phyloP scores from a whole-genome alignment of 73 alveolate species.

The Symbiodinium pilosum region DNA sequence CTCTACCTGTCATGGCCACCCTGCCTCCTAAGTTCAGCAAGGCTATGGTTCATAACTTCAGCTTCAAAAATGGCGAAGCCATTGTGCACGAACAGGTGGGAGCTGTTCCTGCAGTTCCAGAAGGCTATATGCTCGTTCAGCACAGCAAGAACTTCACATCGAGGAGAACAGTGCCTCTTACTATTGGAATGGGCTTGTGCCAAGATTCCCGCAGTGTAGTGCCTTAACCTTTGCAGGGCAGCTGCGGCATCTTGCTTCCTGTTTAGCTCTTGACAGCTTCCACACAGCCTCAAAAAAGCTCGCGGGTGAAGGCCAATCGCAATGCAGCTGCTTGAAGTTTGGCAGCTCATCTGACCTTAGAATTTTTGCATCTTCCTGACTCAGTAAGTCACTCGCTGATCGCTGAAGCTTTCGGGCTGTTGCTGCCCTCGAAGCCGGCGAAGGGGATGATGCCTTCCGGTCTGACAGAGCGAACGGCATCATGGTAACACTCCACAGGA shows the following conservation, averaged over 20 bases:
- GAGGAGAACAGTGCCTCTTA: too few species aligned
- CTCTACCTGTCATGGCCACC: too few species aligned
- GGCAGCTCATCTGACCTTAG: too few species aligned
- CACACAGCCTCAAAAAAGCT: slow-evolving; percentile 47
- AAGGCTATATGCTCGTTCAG: too few species aligned
- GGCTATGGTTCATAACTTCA: background rate
- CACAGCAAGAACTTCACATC: too few species aligned
- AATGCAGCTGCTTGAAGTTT: background rate
- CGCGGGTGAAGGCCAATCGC: slow-evolving; percentile 46
- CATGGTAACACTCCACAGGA: too few species aligned
- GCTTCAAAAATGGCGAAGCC: slow-evolving; percentile 56
- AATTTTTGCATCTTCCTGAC: background rate
- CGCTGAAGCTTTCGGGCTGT: too few species aligned
- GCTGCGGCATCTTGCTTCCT: too few species aligned
- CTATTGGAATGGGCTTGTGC: too few species aligned
- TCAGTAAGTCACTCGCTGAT: too few species aligned
- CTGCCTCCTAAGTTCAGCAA: slow-evolving; percentile 23
- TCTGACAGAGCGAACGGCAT: too few species aligned
- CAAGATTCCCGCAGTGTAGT: slow-evolving; percentile 31
- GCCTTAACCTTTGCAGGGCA: slow-evolving; percentile 24
- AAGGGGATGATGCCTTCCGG: background rate
- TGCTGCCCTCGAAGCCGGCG: background rate
- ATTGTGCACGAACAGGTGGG: slow-evolving; percentile 64
- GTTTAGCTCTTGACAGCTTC: too few species aligned
- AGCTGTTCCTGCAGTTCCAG: background rate